Conservation (phyloP, 495 filamentous ascomycete genomes). For the Glonium stellatum region DNA sequence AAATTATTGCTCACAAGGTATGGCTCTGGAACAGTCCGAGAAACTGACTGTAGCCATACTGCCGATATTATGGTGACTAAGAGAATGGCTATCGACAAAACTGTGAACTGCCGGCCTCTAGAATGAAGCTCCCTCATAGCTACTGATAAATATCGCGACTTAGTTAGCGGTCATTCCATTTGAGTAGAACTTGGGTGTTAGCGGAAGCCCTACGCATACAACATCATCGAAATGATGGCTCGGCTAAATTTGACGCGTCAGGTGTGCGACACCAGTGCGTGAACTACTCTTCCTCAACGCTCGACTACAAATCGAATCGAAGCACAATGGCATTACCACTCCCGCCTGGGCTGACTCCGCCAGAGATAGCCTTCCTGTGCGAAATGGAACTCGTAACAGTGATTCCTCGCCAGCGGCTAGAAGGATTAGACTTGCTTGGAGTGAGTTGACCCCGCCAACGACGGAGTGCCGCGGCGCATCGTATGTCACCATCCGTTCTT, state of each 20-base stretch:
- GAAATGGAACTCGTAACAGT: conserved; percentile 95
- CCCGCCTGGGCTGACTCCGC: conserved; percentile 73
- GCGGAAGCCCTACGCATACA: no score
- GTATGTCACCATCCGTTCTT: conserved; percentile 14
- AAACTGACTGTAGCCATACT: conserved; percentile 28
- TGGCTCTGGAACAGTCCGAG: conserved; percentile 59
- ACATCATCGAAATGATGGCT: background rate
- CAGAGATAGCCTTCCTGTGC: conserved; percentile 90
- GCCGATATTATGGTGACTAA: conserved; percentile 11
- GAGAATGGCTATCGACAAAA: conserved; percentile 9
- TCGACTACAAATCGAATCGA: background rate
- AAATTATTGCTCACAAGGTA: conserved; percentile 57
- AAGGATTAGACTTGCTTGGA: conserved; percentile 72
- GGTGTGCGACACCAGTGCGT: background rate
- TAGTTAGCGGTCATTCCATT: no score
- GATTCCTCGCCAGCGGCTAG: conserved; percentile 82
- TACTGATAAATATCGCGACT: background rate
- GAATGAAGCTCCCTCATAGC: background rate
- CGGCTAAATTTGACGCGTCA: conserved; percentile 15
- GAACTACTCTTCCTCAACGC: conserved; percentile 9
- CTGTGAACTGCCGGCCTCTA: background rate
- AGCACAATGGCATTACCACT: conserved; percentile 71
- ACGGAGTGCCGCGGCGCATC: conserved; percentile 2
- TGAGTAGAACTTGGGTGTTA: no score
- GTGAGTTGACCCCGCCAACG: conserved; percentile 49